Base-by-base conservation (phyloP, 1,284 basidiomycete genomes). In the Trichosporon coremiiforme region DNA sequence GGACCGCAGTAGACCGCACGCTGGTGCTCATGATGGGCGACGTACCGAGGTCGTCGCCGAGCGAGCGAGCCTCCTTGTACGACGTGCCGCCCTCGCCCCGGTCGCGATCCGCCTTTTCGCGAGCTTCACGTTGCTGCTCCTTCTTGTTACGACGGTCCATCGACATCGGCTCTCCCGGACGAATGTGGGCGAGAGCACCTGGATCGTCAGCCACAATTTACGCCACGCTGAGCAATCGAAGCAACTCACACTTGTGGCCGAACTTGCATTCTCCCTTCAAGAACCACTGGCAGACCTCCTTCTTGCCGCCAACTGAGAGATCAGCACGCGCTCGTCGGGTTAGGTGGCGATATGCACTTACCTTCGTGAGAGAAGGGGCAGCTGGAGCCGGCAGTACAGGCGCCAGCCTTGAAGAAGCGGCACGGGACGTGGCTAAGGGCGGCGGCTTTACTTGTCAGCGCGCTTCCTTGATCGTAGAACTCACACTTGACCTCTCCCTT, bases 101-200 rank as follows among this genome's bases (percentile, higher is more conserved):
- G n/a, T 64, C 45, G 20, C 36, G 65, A 25, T 73, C 74, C 50
- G 71, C 68, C 13, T 71, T 63, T 53, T 79, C 79, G 15, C 78
- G 75, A 6, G 86, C 84, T 29, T 88, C 90, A 55, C 88, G 85
- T 79, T 98, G 95, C 0, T 94, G 94, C 10, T 93, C 92, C 79
- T 96, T 94, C 87, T 98, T 98, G 85, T 99, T 98, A 87, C 97
- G 96, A 75, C 95, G 87, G 82, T 99, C 96, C 93, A 98, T 97
- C 12, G 91, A 89, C 89, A 95, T 83, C 75, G 88, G 91, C 85
- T 98, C 95, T 4, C 95, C 96, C 2, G 95, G 95, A 3, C 96
- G 87, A 67, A 98, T 87, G 80, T 98, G 96, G 0, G 95, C 95
- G 38, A 95, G 88, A 4, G 94, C 94, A 76, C 83, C 83, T 84